A percentile compares a stretch with the other conserved stretches of the same genome.
phyloP scores from a whole-genome alignment of 1,284 basidiomycete genomes.

The Naganishia cerealis region DNA sequence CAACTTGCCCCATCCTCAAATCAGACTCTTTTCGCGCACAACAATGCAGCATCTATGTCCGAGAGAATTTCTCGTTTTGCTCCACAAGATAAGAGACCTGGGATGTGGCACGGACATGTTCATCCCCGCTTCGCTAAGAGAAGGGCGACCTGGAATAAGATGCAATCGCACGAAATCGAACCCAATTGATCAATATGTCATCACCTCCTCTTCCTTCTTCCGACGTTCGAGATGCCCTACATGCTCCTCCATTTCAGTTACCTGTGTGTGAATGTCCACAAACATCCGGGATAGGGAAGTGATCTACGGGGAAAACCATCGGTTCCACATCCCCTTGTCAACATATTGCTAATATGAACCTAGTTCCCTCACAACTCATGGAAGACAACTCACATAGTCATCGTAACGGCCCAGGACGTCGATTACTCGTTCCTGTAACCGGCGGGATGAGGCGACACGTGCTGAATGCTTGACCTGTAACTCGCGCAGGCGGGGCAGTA shows the following conservation, averaged over 20 bases:
- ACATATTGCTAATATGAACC: background rate
- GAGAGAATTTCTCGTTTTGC: too few relatives aligned
- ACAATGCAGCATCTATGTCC: too few relatives aligned
- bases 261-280: constrained; percentile 22
- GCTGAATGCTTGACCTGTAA: constrained; percentile 2
- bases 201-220: constrained; percentile 22
- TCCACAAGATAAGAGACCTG: too few relatives aligned
- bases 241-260: constrained; percentile 28
- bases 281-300: constrained; percentile 26
- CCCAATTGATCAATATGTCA: constrained; percentile 23
- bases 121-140: too few relatives aligned
- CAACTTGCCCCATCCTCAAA: too few relatives aligned
- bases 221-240: constrained; percentile 23
- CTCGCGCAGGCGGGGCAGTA: constrained; percentile 2
- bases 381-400: constrained; percentile 21
- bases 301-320: constrained; percentile 1
- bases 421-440: constrained; percentile 16
- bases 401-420: constrained; percentile 20
- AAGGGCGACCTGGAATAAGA: too few relatives aligned
- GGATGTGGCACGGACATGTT: too few relatives aligned
- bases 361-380: background rate
- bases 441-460: constrained; percentile 6
- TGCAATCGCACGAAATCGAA: too few relatives aligned
- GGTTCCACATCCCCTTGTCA: background rate
- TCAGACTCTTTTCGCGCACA: too few relatives aligned